Evolutionary conservation across 495 filamentous ascomycete genomes (phyloP).

Genomic region (Aspergillus mulundensis): DNA sequence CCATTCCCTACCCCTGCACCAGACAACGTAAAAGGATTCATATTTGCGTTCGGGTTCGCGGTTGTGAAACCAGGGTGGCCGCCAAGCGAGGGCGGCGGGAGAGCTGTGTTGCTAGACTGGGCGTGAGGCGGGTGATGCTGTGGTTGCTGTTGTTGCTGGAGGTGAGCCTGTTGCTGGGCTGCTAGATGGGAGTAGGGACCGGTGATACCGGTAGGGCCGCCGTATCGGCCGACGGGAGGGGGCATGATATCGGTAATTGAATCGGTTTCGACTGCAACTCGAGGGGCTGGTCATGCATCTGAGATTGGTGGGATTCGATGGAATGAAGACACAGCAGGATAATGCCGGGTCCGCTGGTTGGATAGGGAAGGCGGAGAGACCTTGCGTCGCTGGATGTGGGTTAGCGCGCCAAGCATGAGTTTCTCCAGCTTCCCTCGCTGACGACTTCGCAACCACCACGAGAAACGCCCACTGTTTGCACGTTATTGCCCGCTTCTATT

Average conservation of each 20-base stretch:
- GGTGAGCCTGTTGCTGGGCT: constrained; percentile 45
- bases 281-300: constrained; percentile 20
- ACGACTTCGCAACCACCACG: constrained; percentile 14
- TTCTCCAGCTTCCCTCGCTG: constrained; percentile 18
- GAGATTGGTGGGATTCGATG: constrained; percentile 14
- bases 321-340: neutral
- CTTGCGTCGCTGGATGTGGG: constrained; percentile 22
- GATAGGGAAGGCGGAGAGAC: constrained; percentile 19
- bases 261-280: constrained; percentile 9
- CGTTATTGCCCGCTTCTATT: constrained; percentile 10
- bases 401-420: constrained; percentile 29
- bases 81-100: constrained; percentile 57
- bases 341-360: constrained; percentile 1
- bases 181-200: constrained; percentile 40
- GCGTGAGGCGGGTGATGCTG: constrained; percentile 50
- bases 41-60: constrained; percentile 59
- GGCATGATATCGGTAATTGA: constrained; percentile 19
- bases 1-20: constrained; percentile 51
- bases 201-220: constrained; percentile 42
- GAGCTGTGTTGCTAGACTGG: constrained; percentile 49
- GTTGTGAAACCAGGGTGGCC: constrained; percentile 56
- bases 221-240: constrained; percentile 50
- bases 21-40: constrained; percentile 62
- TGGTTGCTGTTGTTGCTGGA: constrained; percentile 46
- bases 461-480: neutral